Evolutionary conservation across 2,329 filamentous ascomycete genomes (phyloP).

Genomic region (Periconia sp.): DNA sequence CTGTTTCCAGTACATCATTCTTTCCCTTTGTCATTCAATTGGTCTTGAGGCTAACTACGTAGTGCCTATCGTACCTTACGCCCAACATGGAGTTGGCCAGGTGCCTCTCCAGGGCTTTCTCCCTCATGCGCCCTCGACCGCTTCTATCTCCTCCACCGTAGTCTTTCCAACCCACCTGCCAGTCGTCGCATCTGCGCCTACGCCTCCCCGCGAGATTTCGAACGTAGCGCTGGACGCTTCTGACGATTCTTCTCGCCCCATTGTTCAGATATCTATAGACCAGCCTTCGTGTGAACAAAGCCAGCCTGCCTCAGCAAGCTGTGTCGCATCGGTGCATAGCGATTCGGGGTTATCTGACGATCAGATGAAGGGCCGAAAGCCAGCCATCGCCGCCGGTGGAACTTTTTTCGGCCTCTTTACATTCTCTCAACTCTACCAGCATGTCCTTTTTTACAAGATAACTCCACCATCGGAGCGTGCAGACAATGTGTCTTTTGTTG

Average conservation of each 20-base stretch:
- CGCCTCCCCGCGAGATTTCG: conserved; percentile 12
- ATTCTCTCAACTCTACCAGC: conserved; percentile 41
- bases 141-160: conserved; percentile 21
- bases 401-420: conserved; percentile 41
- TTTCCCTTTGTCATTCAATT: conserved; percentile 13
- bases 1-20: conserved; percentile 4
- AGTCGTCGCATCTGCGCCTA: conserved; percentile 20
- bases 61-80: conserved; percentile 41
- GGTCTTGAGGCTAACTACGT: conserved; percentile 26
- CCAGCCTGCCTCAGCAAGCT: conserved; percentile 9
- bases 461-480: conserved; percentile 34
- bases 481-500: conserved; percentile 40
- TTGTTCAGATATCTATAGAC: conserved; percentile 31
- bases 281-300: conserved; percentile 26
- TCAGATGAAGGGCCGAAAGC: conserved; percentile 41
- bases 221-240: conserved; percentile 34
- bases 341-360: conserved; percentile 18
- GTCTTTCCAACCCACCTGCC: conserved; percentile 27
- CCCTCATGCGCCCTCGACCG: conserved; percentile 24
- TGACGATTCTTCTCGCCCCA: conserved; percentile 17
- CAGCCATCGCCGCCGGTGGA: conserved; percentile 36
- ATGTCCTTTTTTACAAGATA: conserved; percentile 33
- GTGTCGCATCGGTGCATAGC: conserved; percentile 16
- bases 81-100: conserved; percentile 39
- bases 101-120: conserved; percentile 32